Base-by-base conservation (phyloP, 176 grass and related monocot species). In the Cenchrus americanus region DNA sequence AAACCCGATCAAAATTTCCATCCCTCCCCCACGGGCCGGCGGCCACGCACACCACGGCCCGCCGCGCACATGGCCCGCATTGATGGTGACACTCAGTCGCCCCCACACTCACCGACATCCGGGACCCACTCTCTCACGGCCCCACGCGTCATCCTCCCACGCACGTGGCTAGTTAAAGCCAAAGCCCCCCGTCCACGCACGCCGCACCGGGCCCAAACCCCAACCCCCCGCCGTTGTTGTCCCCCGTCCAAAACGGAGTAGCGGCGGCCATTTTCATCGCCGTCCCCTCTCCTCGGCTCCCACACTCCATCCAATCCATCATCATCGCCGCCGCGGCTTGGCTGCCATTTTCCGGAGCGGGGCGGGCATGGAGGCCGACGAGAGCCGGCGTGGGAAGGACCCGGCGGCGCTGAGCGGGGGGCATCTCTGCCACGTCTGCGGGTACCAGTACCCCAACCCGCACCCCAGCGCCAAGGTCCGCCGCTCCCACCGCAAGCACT, bases 381-480 rank as follows among this genome's bases (percentile, higher is more conserved):
- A 74, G 84, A 62, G 34, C 50, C 42, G 66, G 74, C 57, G 22
- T 12, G 69, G 67, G 14, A 90, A 82, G 85, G 62, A 85, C 7
- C 63, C 79, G 47, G 62, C 77, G 37, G 63, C 82, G 79, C 52
- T 81, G 8, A 75, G 92, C 73, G 85, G 84, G 84, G 89, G 84
- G 2, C 86, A 88, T 49, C 79, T 88, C 40, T 93, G 92, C 92
- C 92, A 90, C 83, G 54, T 64, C 8, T 93, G 92, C 83, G 88
- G 88, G 79, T 88, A 85, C 85, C 88, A 82, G 82, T 93, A 86
- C 83, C 82, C 92, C 0, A 93, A 93, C 85, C 74, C 82, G 4
- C 23, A 93, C 86, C 92, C 92, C 69, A 93, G 92, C 88, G 86
- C 85, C 62, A 93, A 88, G 86, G 85, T 83, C 46, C 88, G 92